A percentile compares a stretch with the other conserved stretches of the same genome.
These are phyloP conservation scores for Coix lacrymajobi DNA, from an alignment of 176 grass and related monocot genomes.

Conservation along the genomic window DNA sequence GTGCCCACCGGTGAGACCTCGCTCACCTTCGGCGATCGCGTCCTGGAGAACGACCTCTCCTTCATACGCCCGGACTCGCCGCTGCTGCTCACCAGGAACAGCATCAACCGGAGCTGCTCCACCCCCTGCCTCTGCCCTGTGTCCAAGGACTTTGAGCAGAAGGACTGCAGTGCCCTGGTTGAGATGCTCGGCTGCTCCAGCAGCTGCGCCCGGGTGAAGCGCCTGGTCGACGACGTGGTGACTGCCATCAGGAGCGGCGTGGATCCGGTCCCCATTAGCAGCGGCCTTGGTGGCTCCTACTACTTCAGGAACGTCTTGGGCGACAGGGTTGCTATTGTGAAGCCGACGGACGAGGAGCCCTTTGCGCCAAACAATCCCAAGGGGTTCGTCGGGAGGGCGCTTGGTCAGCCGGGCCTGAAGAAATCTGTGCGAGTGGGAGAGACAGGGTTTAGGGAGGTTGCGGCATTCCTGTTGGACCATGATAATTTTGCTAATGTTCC, in stretches of 20 bases:
- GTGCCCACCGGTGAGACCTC: conserved; percentile 68
- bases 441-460: conserved; percentile 87
- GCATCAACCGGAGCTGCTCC: conserved; percentile 75
- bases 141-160: conserved; percentile 53
- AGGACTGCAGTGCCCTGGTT: conserved; percentile 39
- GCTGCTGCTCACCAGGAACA: conserved; percentile 65
- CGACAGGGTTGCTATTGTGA: conserved; percentile 77
- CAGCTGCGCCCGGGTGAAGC: conserved; percentile 32
- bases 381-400: conserved; percentile 64
- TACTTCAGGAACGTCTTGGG: conserved; percentile 60
- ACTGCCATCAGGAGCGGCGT: conserved; percentile 51
- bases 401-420: conserved; percentile 78
- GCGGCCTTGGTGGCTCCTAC: conserved; percentile 75
- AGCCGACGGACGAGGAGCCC: conserved; percentile 78
- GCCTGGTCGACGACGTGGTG: conserved; percentile 62
- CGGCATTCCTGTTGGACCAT: conserved; percentile 81
- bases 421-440: conserved; percentile 77
- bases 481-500: conserved; percentile 80
- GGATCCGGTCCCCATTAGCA: conserved; percentile 54
- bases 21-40: conserved; percentile 71
- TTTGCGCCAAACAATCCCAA: conserved; percentile 84
- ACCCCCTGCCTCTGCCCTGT: conserved; percentile 70
- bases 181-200: conserved; percentile 65
- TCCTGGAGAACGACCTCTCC: conserved; percentile 69
- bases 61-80: conserved; percentile 53